A percentile compares a stretch with the other conserved stretches of the same genome.
These are phyloP conservation scores for Psophocarpus tetragonolobus DNA, from an alignment of 306 rosid species.

Conservation along the genomic window DNA sequence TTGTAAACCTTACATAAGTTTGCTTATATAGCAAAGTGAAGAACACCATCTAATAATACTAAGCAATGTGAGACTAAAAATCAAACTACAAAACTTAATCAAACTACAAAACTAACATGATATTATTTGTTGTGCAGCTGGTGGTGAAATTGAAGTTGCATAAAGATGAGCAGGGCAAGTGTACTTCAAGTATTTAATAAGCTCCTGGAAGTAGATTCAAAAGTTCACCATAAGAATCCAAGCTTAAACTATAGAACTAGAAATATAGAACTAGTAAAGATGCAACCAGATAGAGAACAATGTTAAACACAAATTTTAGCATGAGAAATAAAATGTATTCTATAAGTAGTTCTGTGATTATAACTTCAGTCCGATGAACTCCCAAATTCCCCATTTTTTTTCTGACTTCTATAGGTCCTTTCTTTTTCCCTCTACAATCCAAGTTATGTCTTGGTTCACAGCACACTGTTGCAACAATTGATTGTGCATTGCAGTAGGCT, in stretches of 20 bases:
- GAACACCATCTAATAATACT: too few species aligned
- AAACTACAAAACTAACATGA: too few species aligned
- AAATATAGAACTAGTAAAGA: not conserved
- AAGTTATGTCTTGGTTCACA: not conserved
- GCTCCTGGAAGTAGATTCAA: conserved; percentile 53
- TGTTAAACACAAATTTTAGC: not conserved
- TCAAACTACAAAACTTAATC: too few species aligned
- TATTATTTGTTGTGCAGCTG: conserved; percentile 78
- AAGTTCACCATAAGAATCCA: conserved; percentile 17
- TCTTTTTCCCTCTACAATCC: not conserved
- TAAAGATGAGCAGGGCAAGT: conserved; percentile 94
- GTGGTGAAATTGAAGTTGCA: conserved; percentile 91
- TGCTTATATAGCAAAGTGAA: too few species aligned
- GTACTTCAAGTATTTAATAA: conserved; percentile 71
- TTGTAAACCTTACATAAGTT: too few species aligned
- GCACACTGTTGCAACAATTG: not conserved
- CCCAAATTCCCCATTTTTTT: not conserved
- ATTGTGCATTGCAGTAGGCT: not conserved
- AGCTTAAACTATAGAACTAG: not conserved
- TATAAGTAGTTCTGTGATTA: not conserved
- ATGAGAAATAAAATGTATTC: not conserved
- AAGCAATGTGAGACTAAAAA: too few species aligned
- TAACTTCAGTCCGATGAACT: not conserved
- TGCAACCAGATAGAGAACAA: not conserved
- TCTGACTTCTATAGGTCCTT: not conserved